Base-by-base conservation (phyloP, 2,329 filamentous ascomycete species). In the Alternaria sp. region DNA sequence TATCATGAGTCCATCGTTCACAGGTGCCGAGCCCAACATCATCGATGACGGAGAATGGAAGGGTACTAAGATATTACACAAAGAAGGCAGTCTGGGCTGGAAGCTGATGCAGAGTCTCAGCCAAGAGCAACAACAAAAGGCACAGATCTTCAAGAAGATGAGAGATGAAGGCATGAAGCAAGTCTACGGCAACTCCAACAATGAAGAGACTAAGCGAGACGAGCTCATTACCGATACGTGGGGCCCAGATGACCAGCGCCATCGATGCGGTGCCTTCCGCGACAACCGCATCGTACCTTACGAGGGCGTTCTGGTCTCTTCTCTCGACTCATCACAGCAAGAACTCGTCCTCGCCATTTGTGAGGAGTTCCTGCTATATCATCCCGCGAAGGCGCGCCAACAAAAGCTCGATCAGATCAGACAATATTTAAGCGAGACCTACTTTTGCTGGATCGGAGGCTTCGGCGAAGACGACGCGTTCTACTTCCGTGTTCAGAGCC, bases 221-320 rank as follows among this genome's bases (percentile, higher is more conserved):
- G 74, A 83, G 57, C 67, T 85, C 30, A 74, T 79, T 13, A 76
- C 75, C 12, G 89, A 89, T 10, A 85, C 91, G 8, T 94, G 91
- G 91, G 94, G 94, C 76, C 89, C 89, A 68, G 91, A 93, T 72
- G 92, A 95, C 76, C 91, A 94, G 81, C 85, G 91, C 6, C 91
- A 94, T 72, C 77, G 93, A 5, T 92, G 91, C 74, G 92, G 92
- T 36, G 92, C 92, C 0, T 93, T 91, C 75, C 86, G 91, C 12
- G 92, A 95, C 72, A 96, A 95, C 77, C 86, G 91, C 11, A 79
- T 91, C 11, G 89, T 95, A 0, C 91, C 92, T 0, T 92, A 89
- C 74, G 77, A 94, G 78, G 92, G 92, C 0, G 78, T 92, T 6
- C 73, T 83, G 0, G 88, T 89, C 0, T 81, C 83, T 0, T 76